Evolutionary conservation across 2,329 filamentous ascomycete species (phyloP), one percentile per base, ranked within the genome.

Genomic region (Pseudophaeomoniella oleicola): DNA sequence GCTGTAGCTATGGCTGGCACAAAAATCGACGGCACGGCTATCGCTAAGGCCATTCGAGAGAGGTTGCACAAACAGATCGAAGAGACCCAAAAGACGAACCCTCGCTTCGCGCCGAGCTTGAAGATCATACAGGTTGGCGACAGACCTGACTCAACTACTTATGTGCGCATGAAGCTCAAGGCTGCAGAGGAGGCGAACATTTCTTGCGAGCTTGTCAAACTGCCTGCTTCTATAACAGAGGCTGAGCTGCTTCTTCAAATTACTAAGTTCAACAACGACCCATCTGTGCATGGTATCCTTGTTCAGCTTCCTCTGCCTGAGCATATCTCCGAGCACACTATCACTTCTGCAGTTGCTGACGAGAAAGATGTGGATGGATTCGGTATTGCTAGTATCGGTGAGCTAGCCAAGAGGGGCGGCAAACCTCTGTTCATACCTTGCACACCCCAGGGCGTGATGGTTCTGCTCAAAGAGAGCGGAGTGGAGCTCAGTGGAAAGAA

Each of bases 131-230:
- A 98, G 74, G 90, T 98, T 49, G 90, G 87, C 55, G 81, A 87
- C 58, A 78, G 90, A 51, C 84, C 83, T 47, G 90, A 98, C 64
- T 94, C 87, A 27, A 81, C 83, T 53, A 96, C 88, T 36, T 98
- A 98, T 81, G 88, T 98, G 62, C 87, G 87, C 64, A 98, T 98
- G 90, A 98, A 98, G 69, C 67, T 94, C 54, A 98, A 94, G 72
- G 90, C 90, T 46, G 90, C 90, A 40, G 69, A 83, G 57, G 90
- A 96, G 82, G 86, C 87, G 53, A 85, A 84, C 53, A 94, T 98
- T 55, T 69, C 73, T 44, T 94, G 88, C 66, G 80, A 87, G 52
- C 66, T 94, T 44, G 67, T 92, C 47, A 83, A 88, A 54, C 83
- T 87, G 51, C 76, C 83, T 35, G 83, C 88, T 50, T 69, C 77